Evolutionary conservation across 805 yeast genomes (phyloP).

Genomic region (Yamadazyma ubonensis): DNA sequence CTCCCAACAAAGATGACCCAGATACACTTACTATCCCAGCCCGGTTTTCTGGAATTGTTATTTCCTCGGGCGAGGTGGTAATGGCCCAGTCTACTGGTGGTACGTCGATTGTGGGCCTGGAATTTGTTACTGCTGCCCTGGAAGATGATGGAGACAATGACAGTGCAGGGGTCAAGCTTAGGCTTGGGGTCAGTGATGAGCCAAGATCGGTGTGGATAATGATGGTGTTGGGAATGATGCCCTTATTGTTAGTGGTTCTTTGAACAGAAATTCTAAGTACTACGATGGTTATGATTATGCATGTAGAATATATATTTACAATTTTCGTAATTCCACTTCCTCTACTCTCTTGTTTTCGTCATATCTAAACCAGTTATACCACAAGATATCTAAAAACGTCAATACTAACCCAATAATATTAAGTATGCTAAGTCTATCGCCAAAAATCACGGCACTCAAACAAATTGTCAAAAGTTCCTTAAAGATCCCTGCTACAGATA

Average conservation of each 20-base stretch:
- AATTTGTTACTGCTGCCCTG: conserved; percentile 4
- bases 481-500: conserved; percentile 89
- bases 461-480: conserved; percentile 87
- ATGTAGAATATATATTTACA: no score
- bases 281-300: no score
- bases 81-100: conserved; percentile 17
- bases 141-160: not conserved
- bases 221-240: conserved; percentile 1
- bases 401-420: conserved; percentile 73
- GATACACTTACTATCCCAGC: conserved; percentile 15
- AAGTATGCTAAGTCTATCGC: conserved; percentile 64
- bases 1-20: conserved; percentile 4
- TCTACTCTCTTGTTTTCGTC: conserved; percentile 11
- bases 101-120: conserved; percentile 2
- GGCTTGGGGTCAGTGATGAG: not conserved
- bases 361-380: conserved; percentile 73
- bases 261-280: no score
- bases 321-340: conserved; percentile 6
- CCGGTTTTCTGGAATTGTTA: conserved; percentile 17
- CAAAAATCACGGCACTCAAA: conserved; percentile 64
- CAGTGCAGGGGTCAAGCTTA: not conserved
- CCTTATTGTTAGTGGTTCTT: not conserved
- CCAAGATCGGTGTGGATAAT: not conserved
- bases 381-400: conserved; percentile 74
- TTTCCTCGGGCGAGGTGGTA: conserved; percentile 27